These are phyloP conservation scores for Xanthoconium stramineum DNA, from an alignment of 768 basidiomycete genomes.

Conservation along the genomic window DNA sequence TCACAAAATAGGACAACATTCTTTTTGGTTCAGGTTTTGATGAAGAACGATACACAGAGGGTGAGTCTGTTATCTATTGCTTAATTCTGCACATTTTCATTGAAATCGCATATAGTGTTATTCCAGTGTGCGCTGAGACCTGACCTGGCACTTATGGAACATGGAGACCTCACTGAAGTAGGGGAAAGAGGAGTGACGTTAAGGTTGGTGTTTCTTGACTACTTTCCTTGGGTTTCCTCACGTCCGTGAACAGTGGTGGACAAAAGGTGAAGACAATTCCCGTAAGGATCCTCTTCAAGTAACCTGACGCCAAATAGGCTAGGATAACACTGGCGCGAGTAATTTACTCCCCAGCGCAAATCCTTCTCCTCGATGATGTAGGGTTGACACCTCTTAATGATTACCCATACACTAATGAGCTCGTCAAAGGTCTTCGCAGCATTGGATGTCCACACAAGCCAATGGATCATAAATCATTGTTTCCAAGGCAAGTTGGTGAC, in stretches of 20 bases:
- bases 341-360: conserved; percentile 53
- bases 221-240: no score
- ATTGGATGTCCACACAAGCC: conserved; percentile 51
- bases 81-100: neutral
- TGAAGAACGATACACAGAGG: conserved; percentile 3
- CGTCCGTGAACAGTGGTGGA: conserved; percentile 7
- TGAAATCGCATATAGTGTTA: conserved; percentile 25
- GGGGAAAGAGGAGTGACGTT: conserved; percentile 67
- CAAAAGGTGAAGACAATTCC: conserved; percentile 5
- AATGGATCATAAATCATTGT: neutral
- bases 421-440: conserved; percentile 44
- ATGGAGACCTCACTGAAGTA: conserved; percentile 57
- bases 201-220: conserved; percentile 21
- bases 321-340: conserved; percentile 56
- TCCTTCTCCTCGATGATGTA: conserved; percentile 74
- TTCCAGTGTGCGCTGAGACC: conserved; percentile 40
- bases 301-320: conserved; percentile 26
- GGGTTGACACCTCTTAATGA: neutral
- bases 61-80: neutral
- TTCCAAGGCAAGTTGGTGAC: neutral
- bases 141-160: neutral
- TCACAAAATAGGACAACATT: conserved; percentile 1
- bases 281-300: neutral
- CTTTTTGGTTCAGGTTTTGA: conserved; percentile 2
- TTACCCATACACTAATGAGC: neutral